Conservation (phyloP, 2,329 filamentous ascomycete species). For the Clonostachys rhizophaga region DNA sequence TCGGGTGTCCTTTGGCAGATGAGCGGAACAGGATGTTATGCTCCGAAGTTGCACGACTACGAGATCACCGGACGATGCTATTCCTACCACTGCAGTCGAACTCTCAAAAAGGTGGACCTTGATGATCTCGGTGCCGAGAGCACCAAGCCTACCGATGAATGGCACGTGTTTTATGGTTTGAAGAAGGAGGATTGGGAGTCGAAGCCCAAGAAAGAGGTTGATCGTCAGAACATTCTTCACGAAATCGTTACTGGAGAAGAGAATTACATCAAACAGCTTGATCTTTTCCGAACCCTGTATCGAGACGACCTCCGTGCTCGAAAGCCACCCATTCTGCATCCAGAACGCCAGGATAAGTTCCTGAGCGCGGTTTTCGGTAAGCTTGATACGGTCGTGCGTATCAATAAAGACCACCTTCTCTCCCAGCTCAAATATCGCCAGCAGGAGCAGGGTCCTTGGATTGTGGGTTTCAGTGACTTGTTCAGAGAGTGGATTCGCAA, state of each 20-base stretch:
- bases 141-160: conserved; percentile 67
- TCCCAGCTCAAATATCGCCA: conserved; percentile 95
- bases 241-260: conserved; percentile 95
- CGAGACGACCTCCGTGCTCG: conserved; percentile 70
- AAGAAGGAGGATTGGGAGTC: conserved; percentile 70
- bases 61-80: conserved; percentile 78
- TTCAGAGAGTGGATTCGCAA: conserved; percentile 99
- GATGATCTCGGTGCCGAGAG: conserved; percentile 68
- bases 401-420: conserved; percentile 88
- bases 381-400: conserved; percentile 79
- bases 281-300: conserved; percentile 81
- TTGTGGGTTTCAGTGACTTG: conserved; percentile 90
- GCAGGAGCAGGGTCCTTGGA: conserved; percentile 93
- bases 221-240: conserved; percentile 89
- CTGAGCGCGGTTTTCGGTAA: conserved; percentile 84
- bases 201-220: conserved; percentile 79
- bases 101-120: conserved; percentile 89
- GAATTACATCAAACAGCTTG: conserved; percentile 81
- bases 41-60: conserved; percentile 72
- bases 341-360: conserved; percentile 75
- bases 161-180: conserved; percentile 84
- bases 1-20: conserved; percentile 92
- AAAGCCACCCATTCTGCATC: conserved; percentile 76
- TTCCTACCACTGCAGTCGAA: conserved; percentile 88
- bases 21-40: conserved; percentile 87